phyloP scores from a whole-genome alignment of 2,329 filamentous ascomycete genomes.

The Phaeosphaeriaceae sp. region DNA sequence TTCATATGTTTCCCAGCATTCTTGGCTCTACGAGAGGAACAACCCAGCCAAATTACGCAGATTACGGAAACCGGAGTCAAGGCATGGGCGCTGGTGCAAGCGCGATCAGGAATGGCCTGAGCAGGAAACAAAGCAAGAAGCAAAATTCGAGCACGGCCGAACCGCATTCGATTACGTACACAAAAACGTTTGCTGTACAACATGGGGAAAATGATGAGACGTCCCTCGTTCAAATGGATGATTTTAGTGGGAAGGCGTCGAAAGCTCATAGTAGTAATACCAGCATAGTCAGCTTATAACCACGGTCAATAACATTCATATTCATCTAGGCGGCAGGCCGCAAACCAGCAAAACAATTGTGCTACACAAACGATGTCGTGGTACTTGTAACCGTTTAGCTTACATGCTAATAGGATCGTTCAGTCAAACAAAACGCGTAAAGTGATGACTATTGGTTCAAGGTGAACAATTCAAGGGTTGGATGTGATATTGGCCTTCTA shows the following conservation, averaged over 20 bases:
- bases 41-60: conserved; percentile 8
- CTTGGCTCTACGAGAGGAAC: conserved; percentile 35
- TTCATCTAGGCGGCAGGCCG: not conserved
- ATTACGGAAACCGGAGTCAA: conserved; percentile 16
- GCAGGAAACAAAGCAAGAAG: conserved; percentile 7
- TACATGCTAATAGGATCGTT: not conserved
- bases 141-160: conserved; percentile 1
- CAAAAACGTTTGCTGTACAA: conserved; percentile 21
- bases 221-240: conserved; percentile 16
- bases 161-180: conserved; percentile 17
- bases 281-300: conserved; percentile 17
- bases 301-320: not conserved
- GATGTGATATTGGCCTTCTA: too few species aligned
- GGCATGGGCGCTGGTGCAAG: conserved; percentile 32
- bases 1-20: conserved; percentile 35
- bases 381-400: too few species aligned
- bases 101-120: conserved; percentile 3
- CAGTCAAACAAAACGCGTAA: too few species aligned
- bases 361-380: not conserved
- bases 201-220: conserved; percentile 17
- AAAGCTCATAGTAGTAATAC: conserved; percentile 14
- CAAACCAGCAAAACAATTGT: not conserved
- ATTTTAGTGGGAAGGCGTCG: conserved; percentile 8
- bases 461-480: too few species aligned
- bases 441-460: too few species aligned